These are phyloP conservation scores for Oryza brachyantha DNA, from an alignment of 176 grass and related monocot genomes.

Conservation along the genomic window DNA sequence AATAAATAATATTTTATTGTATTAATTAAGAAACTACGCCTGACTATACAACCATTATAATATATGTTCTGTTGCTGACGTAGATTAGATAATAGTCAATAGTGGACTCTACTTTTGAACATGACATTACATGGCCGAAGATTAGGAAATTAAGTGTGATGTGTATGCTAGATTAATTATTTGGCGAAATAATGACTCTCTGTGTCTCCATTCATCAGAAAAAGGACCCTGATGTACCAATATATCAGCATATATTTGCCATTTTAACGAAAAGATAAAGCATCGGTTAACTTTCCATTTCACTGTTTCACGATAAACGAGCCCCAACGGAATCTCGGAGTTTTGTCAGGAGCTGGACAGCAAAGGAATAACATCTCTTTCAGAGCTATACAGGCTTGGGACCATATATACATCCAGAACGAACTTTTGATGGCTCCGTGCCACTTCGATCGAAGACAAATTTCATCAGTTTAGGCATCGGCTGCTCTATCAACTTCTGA, in stretches of 20 bases:
- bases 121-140: neutral
- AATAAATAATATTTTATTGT: too few relatives aligned
- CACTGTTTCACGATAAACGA: neutral
- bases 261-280: neutral
- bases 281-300: neutral
- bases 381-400: slow-evolving; percentile 4
- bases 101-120: too few relatives aligned
- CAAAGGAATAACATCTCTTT: slow-evolving; percentile 27
- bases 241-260: neutral
- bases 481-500: neutral
- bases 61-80: too few relatives aligned
- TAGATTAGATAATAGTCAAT: too few relatives aligned
- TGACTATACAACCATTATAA: too few relatives aligned
- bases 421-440: neutral
- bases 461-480: neutral
- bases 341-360: neutral
- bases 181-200: too few relatives aligned
- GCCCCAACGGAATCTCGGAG: slow-evolving; percentile 13
- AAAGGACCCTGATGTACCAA: too few relatives aligned
- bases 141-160: neutral
- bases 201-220: neutral
- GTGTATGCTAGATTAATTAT: neutral
- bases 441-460: neutral
- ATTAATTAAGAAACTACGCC: too few relatives aligned
- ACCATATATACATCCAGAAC: slow-evolving; percentile 14